Conservation (phyloP, 78 protist genomes). For the Pelomyxa schiedti region DNA sequence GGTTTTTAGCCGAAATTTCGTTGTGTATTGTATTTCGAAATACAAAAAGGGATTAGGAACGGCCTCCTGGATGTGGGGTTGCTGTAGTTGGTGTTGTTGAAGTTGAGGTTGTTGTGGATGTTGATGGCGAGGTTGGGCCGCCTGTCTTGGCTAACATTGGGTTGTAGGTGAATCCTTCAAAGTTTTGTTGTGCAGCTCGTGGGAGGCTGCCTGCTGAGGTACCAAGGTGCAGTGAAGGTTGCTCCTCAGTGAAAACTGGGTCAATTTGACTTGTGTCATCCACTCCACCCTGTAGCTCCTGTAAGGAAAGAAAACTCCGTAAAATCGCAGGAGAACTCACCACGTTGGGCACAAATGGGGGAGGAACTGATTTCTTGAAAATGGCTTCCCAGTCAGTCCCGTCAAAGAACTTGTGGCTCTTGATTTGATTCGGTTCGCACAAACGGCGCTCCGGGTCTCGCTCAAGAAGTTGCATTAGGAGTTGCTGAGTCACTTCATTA, state of each 20-base stretch:
- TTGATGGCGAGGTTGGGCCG: too few species aligned
- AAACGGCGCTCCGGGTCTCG: not conserved
- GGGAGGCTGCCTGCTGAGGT: not conserved
- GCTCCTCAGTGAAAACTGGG: slow-evolving; percentile 56
- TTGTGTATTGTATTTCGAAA: too few species aligned
- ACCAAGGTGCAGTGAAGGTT: slow-evolving; percentile 14
- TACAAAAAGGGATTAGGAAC: too few species aligned
- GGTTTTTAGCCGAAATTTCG: too few species aligned
- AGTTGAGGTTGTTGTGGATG: too few species aligned
- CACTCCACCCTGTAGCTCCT: slow-evolving; percentile 31
- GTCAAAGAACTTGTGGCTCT: slow-evolving; percentile 2
- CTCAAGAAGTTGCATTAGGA: not conserved
- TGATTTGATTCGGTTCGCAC: slow-evolving; percentile 1
- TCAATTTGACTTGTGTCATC: slow-evolving; percentile 55
- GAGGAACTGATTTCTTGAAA: not conserved
- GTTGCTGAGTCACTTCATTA: not conserved
- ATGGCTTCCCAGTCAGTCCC: not conserved
- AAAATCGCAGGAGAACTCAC: not conserved
- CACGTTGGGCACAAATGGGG: slow-evolving; percentile 29
- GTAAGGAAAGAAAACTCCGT: too few species aligned
- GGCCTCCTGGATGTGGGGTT: too few species aligned
- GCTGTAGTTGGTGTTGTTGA: too few species aligned
- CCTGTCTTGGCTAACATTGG: too few species aligned
- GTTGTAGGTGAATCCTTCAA: not conserved
- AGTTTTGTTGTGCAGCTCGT: not conserved